phyloP scores from a whole-genome alignment of 495 filamentous ascomycete species.

The Entonaema liquescens region DNA sequence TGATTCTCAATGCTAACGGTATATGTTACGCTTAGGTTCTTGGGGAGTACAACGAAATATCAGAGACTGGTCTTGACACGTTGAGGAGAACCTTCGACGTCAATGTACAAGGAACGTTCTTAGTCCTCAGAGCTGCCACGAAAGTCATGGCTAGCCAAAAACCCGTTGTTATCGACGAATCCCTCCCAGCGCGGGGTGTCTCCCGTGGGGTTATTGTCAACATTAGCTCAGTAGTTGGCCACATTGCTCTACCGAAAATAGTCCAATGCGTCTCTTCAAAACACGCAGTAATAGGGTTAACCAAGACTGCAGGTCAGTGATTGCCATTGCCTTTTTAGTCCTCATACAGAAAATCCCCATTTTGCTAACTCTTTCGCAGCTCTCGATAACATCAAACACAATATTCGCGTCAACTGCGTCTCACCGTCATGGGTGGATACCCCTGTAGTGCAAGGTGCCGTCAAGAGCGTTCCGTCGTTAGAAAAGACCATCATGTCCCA shows the following conservation, averaged over 20 bases:
- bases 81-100: conserved; percentile 5
- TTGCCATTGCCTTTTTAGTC: not conserved
- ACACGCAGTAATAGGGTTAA: conserved; percentile 5
- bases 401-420: conserved; percentile 13
- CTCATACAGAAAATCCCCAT: not conserved
- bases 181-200: not conserved
- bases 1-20: not conserved
- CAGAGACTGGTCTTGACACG: not conserved
- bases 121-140: not conserved
- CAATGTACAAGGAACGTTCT: conserved; percentile 2
- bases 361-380: not conserved
- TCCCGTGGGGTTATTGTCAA: conserved; percentile 7
- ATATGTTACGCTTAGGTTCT: not conserved
- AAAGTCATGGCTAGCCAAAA: conserved; percentile 9
- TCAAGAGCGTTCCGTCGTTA: not conserved
- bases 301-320: conserved; percentile 1
- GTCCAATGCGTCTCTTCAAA: conserved; percentile 5
- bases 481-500: not conserved
- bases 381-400: not conserved
- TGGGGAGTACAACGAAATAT: not conserved
- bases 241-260: not conserved
- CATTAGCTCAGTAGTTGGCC: not conserved
- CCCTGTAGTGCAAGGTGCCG: not conserved
- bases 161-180: not conserved
- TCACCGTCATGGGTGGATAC: conserved; percentile 10